Percentiles rank a stretch among this genome's conserved stretches.
Evolutionary conservation across 169 alveolate genomes (phyloP).

Genomic region (Plasmodium falciparum): DNA sequence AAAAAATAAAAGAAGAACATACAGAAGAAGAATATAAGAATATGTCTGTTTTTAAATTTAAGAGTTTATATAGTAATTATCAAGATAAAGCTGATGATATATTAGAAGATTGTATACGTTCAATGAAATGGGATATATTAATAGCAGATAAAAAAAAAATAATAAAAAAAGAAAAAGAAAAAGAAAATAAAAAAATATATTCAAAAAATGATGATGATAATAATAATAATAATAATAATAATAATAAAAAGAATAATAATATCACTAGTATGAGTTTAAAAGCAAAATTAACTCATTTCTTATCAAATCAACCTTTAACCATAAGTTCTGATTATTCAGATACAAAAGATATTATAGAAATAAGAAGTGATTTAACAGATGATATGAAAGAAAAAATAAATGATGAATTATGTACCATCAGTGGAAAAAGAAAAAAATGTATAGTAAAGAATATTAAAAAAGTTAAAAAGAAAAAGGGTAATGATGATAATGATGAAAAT

Average conservation of each 20-base stretch:
- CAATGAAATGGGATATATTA: slow-evolving; percentile 71
- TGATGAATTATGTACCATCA: slow-evolving; percentile 28
- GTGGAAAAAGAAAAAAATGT: slow-evolving; percentile 44
- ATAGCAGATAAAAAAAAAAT: slow-evolving; percentile 63
- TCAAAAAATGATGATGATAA: slow-evolving; percentile 6
- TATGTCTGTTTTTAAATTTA: slow-evolving; percentile 78
- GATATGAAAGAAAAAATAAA: slow-evolving; percentile 57
- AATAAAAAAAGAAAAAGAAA: slow-evolving; percentile 43
- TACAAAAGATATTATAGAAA: slow-evolving; percentile 57
- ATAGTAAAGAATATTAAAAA: slow-evolving; percentile 17
- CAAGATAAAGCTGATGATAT: slow-evolving; percentile 81
- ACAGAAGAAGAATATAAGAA: slow-evolving; percentile 66
- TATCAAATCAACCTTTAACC: slow-evolving; percentile 40
- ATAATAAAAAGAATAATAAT: background rate
- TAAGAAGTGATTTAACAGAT: slow-evolving; percentile 56
- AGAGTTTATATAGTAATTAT: slow-evolving; percentile 77
- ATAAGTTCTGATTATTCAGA: slow-evolving; percentile 29
- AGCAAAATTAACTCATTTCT: slow-evolving; percentile 26
- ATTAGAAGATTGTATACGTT: slow-evolving; percentile 78
- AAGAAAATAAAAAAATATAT: slow-evolving; percentile 5
- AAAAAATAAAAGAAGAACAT: slow-evolving; percentile 38
- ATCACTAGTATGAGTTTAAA: background rate
- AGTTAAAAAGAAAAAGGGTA: slow-evolving; percentile 26
- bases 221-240: background rate
- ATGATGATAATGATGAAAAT: slow-evolving; percentile 10